phyloP scores from a whole-genome alignment of 2,329 filamentous ascomycete genomes.

The Periconia digitata region DNA sequence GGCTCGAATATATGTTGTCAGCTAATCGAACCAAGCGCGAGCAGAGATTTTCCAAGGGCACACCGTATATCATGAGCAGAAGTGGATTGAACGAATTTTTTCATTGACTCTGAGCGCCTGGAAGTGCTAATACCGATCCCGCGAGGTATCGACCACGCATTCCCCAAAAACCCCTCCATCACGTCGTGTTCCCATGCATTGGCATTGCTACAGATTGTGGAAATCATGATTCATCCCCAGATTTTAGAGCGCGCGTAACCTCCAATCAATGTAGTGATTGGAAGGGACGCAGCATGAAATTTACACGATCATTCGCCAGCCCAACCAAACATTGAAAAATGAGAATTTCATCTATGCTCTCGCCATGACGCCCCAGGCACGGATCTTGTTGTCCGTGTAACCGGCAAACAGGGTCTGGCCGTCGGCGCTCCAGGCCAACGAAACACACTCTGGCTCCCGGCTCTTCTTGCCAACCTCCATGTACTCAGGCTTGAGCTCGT shows the following conservation, averaged over 20 bases:
- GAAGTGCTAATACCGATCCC: constrained; percentile 40
- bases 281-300: background rate
- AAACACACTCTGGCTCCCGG: constrained; percentile 97
- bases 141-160: constrained; percentile 34
- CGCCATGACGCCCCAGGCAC: constrained; percentile 47
- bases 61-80: too few species aligned
- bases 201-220: constrained; percentile 43
- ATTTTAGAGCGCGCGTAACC: too few species aligned
- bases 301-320: background rate
- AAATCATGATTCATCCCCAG: constrained; percentile 40
- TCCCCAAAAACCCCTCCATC: constrained; percentile 37
- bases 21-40: too few species aligned
- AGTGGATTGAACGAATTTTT: constrained; percentile 45
- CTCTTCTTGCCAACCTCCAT: constrained; percentile 96
- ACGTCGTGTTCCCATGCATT: constrained; percentile 40
- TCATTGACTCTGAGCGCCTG: constrained; percentile 48
- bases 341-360: constrained; percentile 41
- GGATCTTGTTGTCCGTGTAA: constrained; percentile 94
- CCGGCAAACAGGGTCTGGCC: constrained; percentile 99
- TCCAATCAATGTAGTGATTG: background rate
- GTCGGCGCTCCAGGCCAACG: constrained; percentile 95
- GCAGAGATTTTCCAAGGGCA: too few species aligned
- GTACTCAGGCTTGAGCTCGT: constrained; percentile 99
- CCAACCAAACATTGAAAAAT: background rate
- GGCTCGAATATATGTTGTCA: too few species aligned